Conservation (phyloP, 2,329 filamentous ascomycete genomes). For the Ceratocystis albifundus region DNA sequence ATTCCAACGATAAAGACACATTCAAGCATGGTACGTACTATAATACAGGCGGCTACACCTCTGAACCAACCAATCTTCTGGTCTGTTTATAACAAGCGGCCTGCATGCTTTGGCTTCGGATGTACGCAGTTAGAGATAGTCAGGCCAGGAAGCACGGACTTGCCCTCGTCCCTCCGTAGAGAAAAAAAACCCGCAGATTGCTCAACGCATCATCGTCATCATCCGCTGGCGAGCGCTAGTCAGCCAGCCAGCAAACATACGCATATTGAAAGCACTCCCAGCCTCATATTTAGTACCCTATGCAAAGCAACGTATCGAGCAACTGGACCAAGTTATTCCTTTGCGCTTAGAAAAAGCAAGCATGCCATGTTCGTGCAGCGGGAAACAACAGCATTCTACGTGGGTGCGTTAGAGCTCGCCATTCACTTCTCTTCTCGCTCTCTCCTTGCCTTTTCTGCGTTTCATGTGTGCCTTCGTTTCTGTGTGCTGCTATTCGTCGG, state of each 20-base stretch:
- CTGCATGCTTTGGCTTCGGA: not conserved
- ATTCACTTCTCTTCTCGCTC: not conserved
- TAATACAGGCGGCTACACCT: not conserved
- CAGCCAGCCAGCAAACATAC: not conserved
- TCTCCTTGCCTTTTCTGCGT: not conserved
- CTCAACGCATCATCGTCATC: too few relatives aligned
- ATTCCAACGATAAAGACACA: not conserved
- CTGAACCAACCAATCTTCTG: too few relatives aligned
- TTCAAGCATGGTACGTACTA: not conserved
- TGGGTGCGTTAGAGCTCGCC: not conserved
- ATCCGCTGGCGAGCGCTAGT: too few relatives aligned
- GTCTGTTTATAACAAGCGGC: not conserved
- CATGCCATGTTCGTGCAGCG: not conserved
- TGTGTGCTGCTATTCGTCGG: too few relatives aligned
- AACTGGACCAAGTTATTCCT: not conserved
- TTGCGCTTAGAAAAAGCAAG: not conserved
- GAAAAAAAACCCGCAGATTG: too few relatives aligned
- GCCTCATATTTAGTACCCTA: not conserved
- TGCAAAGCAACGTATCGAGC: not conserved
- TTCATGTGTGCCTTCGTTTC: too few relatives aligned
- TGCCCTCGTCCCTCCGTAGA: too few relatives aligned
- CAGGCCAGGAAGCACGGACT: too few relatives aligned
- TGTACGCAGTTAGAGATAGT: too few relatives aligned
- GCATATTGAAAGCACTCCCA: not conserved
- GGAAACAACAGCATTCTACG: not conserved